A percentile compares a stretch with the other conserved stretches of the same genome.
Conservation (phyloP, 2,329 filamentous ascomycete genomes). For the Pleomassaria siparia region DNA sequence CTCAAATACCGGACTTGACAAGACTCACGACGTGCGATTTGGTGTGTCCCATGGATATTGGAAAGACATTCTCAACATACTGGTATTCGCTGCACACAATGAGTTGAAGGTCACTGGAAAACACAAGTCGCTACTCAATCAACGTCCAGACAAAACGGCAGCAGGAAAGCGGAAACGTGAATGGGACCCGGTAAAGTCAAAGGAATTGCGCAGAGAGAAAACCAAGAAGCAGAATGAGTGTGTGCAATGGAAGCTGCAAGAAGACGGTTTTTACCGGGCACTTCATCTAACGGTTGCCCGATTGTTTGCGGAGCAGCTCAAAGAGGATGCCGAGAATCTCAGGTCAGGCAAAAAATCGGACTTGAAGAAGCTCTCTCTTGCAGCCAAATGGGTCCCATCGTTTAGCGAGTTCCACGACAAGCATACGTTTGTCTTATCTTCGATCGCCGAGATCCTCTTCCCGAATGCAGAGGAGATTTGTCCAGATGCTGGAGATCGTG, state of each 20-base stretch:
- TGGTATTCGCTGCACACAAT: slow-evolving; percentile 54
- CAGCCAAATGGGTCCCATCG: slow-evolving; percentile 63
- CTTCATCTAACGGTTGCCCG: slow-evolving; percentile 57
- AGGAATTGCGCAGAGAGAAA: slow-evolving; percentile 29
- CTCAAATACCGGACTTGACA: slow-evolving; percentile 9
- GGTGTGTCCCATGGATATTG: slow-evolving; percentile 61
- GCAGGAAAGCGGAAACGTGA: slow-evolving; percentile 17
- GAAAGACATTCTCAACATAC: slow-evolving; percentile 62
- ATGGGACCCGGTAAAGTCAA: slow-evolving; percentile 25
- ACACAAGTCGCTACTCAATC: slow-evolving; percentile 46
- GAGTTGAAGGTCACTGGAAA: slow-evolving; percentile 49
- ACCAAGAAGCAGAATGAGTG: slow-evolving; percentile 46
- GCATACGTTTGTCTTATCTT: slow-evolving; percentile 58
- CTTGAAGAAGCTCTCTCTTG: slow-evolving; percentile 54
- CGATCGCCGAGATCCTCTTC: slow-evolving; percentile 59
- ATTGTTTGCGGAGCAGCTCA: slow-evolving; percentile 59
- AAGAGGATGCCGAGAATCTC: slow-evolving; percentile 49
- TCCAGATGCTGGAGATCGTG: slow-evolving; percentile 44
- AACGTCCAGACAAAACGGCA: slow-evolving; percentile 26
- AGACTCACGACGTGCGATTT: slow-evolving; percentile 29
- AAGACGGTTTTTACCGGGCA: slow-evolving; percentile 52
- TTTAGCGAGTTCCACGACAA: slow-evolving; percentile 59
- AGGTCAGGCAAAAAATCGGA: slow-evolving; percentile 43
- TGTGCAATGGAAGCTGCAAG: slow-evolving; percentile 46
- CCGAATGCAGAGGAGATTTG: slow-evolving; percentile 39